phyloP scores from a whole-genome alignment of 2,329 filamentous ascomycete species.

The Beauveria caledonica region DNA sequence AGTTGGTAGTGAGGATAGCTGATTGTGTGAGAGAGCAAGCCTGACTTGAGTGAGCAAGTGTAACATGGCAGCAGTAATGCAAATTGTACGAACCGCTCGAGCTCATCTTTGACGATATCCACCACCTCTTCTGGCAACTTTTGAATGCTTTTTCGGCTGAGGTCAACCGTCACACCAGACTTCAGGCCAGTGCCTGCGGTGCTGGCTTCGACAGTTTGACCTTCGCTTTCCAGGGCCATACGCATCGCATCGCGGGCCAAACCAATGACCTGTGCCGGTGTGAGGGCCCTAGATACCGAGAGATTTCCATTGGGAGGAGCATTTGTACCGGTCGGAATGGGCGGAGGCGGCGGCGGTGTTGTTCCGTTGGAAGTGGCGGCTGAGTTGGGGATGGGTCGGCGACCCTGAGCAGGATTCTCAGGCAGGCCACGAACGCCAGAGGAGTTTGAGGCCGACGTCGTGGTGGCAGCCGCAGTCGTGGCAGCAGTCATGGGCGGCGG shows the following conservation, averaged over 20 bases:
- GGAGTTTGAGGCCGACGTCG: background rate
- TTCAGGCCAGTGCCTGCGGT: slow-evolving; percentile 50
- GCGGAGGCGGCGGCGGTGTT: slow-evolving; percentile 34
- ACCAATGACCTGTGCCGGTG: slow-evolving; percentile 55
- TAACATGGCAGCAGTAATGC: background rate
- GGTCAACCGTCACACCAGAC: slow-evolving; percentile 68
- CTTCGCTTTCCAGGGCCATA: slow-evolving; percentile 57
- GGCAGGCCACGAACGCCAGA: slow-evolving; percentile 25
- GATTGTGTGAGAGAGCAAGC: slow-evolving; percentile 75
- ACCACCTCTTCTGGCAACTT: slow-evolving; percentile 66
- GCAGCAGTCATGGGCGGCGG: slow-evolving; percentile 15
- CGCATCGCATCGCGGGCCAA: slow-evolving; percentile 61
- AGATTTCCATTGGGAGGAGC: slow-evolving; percentile 38
- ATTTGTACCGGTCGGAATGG: slow-evolving; percentile 40
- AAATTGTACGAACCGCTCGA: slow-evolving; percentile 52
- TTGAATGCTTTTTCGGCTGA: slow-evolving; percentile 67
- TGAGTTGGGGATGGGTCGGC: slow-evolving; percentile 31
- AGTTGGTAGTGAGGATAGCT: slow-evolving; percentile 58
- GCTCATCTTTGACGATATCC: slow-evolving; percentile 63
- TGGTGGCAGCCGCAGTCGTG: background rate
- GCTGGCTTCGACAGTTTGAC: slow-evolving; percentile 52
- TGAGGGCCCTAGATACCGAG: slow-evolving; percentile 43
- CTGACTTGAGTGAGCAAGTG: slow-evolving; percentile 22
- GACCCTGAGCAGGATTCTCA: slow-evolving; percentile 32
- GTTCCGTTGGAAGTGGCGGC: slow-evolving; percentile 32